Percentiles rank a stretch among this genome's conserved stretches.
Conservation (phyloP, 768 basidiomycete species). For the Leucocoprinus leucothites region DNA sequence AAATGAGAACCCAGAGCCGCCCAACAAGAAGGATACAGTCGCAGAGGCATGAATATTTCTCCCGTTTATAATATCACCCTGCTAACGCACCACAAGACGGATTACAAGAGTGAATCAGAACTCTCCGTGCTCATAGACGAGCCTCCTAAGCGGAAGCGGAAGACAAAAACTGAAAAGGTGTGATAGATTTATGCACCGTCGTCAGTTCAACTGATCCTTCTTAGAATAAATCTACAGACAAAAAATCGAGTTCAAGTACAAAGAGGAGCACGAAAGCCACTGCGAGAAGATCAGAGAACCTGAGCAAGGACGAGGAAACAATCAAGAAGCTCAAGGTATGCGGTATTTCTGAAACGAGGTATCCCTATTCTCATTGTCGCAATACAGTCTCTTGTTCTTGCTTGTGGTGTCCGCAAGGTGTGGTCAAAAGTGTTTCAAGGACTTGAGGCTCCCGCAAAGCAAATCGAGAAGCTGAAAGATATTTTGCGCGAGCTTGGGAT, state of each 20-base stretch:
- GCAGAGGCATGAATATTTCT: neutral
- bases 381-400: constrained; percentile 62
- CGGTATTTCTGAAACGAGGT: neutral
- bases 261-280: constrained; percentile 28
- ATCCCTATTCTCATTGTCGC: neutral
- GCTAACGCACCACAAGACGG: constrained; percentile 7
- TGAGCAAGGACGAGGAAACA: constrained; percentile 65
- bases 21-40: neutral
- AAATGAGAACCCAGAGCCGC: too few species aligned
- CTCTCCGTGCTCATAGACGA: constrained; percentile 60
- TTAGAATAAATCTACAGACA: constrained; percentile 2
- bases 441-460: constrained; percentile 51
- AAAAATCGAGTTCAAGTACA: constrained; percentile 20
- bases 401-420: constrained; percentile 74
- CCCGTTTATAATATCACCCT: neutral
- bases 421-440: constrained; percentile 76
- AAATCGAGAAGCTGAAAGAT: constrained; percentile 61
- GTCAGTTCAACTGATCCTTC: neutral
- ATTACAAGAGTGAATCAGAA: constrained; percentile 52
- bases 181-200: neutral
- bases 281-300: constrained; percentile 18
- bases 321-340: constrained; percentile 73
- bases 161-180: constrained; percentile 31
- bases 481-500: constrained; percentile 76
- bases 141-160: constrained; percentile 43